Percentiles rank a stretch among this genome's conserved stretches.
These are phyloP conservation scores for Starmerella gropengiesseri DNA, from an alignment of 805 yeast species.

Conservation along the genomic window DNA sequence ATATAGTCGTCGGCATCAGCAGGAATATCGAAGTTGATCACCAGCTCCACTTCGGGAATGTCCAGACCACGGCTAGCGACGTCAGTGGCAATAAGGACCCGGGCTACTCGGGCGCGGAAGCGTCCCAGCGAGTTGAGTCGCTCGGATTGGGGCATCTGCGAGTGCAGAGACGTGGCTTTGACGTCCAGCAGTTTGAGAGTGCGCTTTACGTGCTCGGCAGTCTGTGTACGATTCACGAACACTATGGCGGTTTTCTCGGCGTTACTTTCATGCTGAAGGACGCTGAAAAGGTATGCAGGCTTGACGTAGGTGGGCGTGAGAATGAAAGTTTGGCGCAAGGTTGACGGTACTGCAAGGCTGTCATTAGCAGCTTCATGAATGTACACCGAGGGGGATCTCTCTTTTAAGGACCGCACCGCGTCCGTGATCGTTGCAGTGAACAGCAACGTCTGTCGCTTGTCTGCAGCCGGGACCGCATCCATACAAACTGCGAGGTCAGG, in stretches of 20 bases:
- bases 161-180: conserved; percentile 80
- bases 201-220: conserved; percentile 80
- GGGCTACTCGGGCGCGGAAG: conserved; percentile 88
- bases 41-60: conserved; percentile 85
- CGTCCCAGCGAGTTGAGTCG: conserved; percentile 84
- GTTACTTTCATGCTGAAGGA: conserved; percentile 53
- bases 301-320: conserved; percentile 80
- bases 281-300: conserved; percentile 70
- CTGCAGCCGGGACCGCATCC: conserved; percentile 56
- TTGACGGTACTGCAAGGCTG: conserved; percentile 72
- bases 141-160: conserved; percentile 88
- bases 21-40: conserved; percentile 84
- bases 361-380: conserved; percentile 65
- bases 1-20: conserved; percentile 94
- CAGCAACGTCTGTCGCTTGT: conserved; percentile 70
- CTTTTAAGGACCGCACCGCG: conserved; percentile 70
- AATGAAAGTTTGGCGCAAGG: conserved; percentile 53
- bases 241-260: conserved; percentile 63
- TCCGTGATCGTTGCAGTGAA: conserved; percentile 96
- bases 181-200: conserved; percentile 62
- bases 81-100: conserved; percentile 88
- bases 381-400: conserved; percentile 45
- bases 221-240: conserved; percentile 80
- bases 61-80: conserved; percentile 97
- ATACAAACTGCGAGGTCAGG: conserved; percentile 67